Evolutionary conservation across 441 rosid genomes (phyloP), one percentile per base, ranked within the genome.

Genomic region (Breynia disticha): DNA sequence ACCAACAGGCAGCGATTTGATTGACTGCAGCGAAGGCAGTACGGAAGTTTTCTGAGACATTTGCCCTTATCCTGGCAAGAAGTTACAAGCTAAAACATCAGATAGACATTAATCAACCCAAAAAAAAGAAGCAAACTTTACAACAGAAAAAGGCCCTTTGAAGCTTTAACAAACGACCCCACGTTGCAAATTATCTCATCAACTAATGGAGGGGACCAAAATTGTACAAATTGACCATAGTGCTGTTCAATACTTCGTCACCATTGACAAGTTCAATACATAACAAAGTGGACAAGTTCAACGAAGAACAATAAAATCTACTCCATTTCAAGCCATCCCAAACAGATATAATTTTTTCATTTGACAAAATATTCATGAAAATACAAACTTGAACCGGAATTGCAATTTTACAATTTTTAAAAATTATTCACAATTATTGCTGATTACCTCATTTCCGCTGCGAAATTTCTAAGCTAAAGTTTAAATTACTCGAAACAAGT

Each of bases 1-100:
- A 61, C 78, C 80, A 65, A 73, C 84, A 0, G 97, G 95, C 73
- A 84, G 56, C 19, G 95, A 84, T 72, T 83, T 76, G 73, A 86
- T 79, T 12, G 79, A 72, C 72, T 78, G 80, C 65, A 84, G 67
- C 38, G 81, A 75, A 61, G 85, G 80, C 50, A 56, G 61, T 57
- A 72, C 72, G 76, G 14, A 69, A 35, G 72, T 57, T 61, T 73
- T 78, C 67, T 67, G 82, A 1, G 78, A 59, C 91, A 86, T 86
- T 58, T 66, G 77, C 63, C 62, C 75, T 11, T 49, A 63, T 52
- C 72, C 85, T 76, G 70, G 65, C 66, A 63, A 56, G 41, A 74
- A 75, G 57, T 56, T 67, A 50, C 55, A 16, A 53, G 53, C 58
- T 54, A 50, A 62, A 56, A 56, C 65, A 68, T 58, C 53, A 62